Conservation (phyloP, 2,329 filamentous ascomycete genomes). For the Cadophora sp. region DNA sequence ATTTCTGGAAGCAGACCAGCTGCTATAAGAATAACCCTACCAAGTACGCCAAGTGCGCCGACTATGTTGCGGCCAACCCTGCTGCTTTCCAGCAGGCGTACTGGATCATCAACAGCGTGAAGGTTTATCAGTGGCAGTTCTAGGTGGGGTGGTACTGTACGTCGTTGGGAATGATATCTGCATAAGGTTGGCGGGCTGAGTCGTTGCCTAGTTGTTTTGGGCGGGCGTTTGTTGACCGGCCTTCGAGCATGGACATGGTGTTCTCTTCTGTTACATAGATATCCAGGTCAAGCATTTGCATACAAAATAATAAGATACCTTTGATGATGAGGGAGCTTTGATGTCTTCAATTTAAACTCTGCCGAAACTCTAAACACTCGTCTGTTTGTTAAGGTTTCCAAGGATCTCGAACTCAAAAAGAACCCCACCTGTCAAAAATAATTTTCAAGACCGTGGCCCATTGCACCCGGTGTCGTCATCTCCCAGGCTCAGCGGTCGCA, state of each 20-base stretch:
- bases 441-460: no score
- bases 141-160: background rate
- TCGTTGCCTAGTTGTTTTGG: background rate
- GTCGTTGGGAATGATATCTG: background rate
- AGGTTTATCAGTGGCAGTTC: slow-evolving; percentile 36
- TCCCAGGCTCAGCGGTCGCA: no score
- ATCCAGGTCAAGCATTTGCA: background rate
- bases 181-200: background rate
- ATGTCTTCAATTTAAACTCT: no score
- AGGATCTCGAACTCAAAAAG: no score
- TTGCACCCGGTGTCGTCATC: no score
- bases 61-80: slow-evolving; percentile 41
- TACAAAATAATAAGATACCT: no score
- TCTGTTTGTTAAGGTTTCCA: no score
- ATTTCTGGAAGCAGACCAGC: slow-evolving; percentile 60
- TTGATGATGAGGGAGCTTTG: no score
- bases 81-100: slow-evolving; percentile 35
- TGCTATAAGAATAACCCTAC: slow-evolving; percentile 59
- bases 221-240: background rate
- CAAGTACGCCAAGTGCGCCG: slow-evolving; percentile 34
- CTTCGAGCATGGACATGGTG: background rate
- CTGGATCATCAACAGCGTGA: slow-evolving; percentile 42
- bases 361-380: no score
- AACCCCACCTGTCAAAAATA: no score
- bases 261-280: background rate